Percentiles rank a stretch among this genome's conserved stretches.
phyloP scores from a whole-genome alignment of 208 protist species.

The Crithidia acanthocephali region DNA sequence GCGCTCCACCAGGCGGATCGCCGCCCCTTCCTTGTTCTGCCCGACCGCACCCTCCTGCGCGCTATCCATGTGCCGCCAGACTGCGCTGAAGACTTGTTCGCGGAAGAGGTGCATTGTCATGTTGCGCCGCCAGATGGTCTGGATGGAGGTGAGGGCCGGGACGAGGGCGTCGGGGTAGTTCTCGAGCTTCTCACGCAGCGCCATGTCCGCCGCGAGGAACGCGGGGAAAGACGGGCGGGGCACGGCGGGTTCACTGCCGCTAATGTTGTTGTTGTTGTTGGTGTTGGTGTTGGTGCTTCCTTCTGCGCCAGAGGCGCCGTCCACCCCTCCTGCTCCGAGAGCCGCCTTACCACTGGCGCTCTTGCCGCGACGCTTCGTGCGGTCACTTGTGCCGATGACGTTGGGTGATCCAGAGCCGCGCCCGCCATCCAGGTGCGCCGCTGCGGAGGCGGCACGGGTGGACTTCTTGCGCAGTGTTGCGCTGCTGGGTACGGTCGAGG shows the following conservation, averaged over 20 bases:
- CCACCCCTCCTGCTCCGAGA: not conserved
- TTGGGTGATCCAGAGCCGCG: not conserved
- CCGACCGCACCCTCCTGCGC: slow-evolving; percentile 38
- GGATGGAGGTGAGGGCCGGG: slow-evolving; percentile 29
- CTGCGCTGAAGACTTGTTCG: slow-evolving; percentile 38
- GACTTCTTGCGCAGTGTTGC: not conserved
- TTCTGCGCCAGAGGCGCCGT: too few relatives aligned
- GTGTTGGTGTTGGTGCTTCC: not conserved
- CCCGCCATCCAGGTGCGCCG: not conserved
- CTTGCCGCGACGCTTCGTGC: not conserved
- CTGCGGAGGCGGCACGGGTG: not conserved
- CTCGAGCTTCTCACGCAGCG: slow-evolving; percentile 12
- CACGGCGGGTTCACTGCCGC: not conserved
- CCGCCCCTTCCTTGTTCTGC: slow-evolving; percentile 11
- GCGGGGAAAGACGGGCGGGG: slow-evolving; percentile 20
- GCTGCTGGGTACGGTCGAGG: not conserved
- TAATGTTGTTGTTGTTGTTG: not conserved
- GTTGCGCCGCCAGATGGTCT: slow-evolving; percentile 54
- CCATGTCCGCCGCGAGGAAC: slow-evolving; percentile 16
- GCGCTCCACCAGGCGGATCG: slow-evolving; percentile 24
- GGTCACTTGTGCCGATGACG: not conserved
- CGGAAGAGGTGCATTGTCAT: slow-evolving; percentile 39
- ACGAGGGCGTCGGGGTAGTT: slow-evolving; percentile 22
- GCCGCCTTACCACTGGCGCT: not conserved
- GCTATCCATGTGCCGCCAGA: slow-evolving; percentile 54